phyloP scores from a whole-genome alignment of 1,284 basidiomycete genomes.

The Thelephora terrestris region DNA sequence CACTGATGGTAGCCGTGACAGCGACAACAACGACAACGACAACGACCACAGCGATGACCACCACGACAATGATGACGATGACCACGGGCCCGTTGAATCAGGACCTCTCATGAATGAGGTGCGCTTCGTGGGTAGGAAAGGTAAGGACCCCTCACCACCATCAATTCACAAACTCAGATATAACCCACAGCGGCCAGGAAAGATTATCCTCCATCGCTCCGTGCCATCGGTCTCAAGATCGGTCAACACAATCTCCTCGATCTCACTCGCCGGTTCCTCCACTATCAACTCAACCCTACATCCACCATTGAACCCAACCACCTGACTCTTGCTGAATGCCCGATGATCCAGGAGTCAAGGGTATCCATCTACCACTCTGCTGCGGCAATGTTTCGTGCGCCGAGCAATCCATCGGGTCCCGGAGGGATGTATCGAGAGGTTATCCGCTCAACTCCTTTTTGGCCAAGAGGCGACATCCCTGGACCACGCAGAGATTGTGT shows the following conservation, averaged over 20 bases:
- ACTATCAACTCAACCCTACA: too few relatives aligned
- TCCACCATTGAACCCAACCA: too few relatives aligned
- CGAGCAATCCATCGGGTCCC: slow-evolving; percentile 6
- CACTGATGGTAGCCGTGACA: too few relatives aligned
- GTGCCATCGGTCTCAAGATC: background rate
- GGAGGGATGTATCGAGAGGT: slow-evolving; percentile 7
- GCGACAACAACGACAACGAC: too few relatives aligned
- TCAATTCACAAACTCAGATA: background rate
- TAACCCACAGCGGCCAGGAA: background rate
- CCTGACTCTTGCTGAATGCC: too few relatives aligned
- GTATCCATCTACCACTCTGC: background rate
- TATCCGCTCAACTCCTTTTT: slow-evolving; percentile 6
- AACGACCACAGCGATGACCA: background rate
- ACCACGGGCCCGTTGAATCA: background rate
- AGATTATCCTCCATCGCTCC: too few relatives aligned
- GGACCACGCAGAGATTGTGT: too few relatives aligned
- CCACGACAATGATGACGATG: background rate
- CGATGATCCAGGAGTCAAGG: too few relatives aligned
- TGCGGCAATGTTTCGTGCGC: slow-evolving; percentile 2
- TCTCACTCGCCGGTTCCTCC: slow-evolving; percentile 4
- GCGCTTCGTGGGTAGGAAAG: background rate
- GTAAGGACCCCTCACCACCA: background rate
- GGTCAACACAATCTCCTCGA: too few relatives aligned
- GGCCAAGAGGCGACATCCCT: too few relatives aligned
- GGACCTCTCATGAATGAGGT: background rate